Conservation (phyloP, 352 stramenopile genomes). For the Phytophthora vignae region DNA sequence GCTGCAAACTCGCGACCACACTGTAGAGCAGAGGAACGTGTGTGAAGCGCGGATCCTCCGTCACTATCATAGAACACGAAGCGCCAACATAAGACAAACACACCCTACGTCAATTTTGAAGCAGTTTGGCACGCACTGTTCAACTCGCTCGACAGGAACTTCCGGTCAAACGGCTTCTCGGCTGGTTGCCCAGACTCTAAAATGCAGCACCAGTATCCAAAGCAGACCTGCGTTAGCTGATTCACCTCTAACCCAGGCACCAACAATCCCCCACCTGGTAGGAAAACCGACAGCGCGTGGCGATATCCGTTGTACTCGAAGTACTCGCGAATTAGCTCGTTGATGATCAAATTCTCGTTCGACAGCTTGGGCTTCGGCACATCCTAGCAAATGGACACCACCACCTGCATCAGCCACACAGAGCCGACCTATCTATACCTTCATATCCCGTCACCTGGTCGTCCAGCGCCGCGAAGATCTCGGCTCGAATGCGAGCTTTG, state of each 20-base stretch:
- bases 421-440: neutral
- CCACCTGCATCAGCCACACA: neutral
- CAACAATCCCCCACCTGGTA: conserved; percentile 51
- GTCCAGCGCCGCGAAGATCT: conserved; percentile 87
- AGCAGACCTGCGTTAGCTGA: conserved; percentile 14
- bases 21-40: conserved; percentile 89
- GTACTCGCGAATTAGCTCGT: conserved; percentile 95
- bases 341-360: conserved; percentile 95
- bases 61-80: conserved; percentile 39
- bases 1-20: conserved; percentile 67
- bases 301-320: conserved; percentile 95
- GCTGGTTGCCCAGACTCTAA: conserved; percentile 84
- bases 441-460: conserved; percentile 61
- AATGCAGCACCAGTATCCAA: conserved; percentile 12
- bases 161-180: conserved; percentile 79
- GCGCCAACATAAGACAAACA: neutral
- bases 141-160: conserved; percentile 87
- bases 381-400: conserved; percentile 12
- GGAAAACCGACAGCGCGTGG: conserved; percentile 89
- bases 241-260: neutral
- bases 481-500: conserved; percentile 83
- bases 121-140: conserved; percentile 43
- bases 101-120: neutral
- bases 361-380: conserved; percentile 82
- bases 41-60: conserved; percentile 66